Percentiles rank a stretch among this genome's conserved stretches.
Evolutionary conservation across 2,329 filamentous ascomycete species (phyloP).

Genomic region (Fonsecaea monophora): DNA sequence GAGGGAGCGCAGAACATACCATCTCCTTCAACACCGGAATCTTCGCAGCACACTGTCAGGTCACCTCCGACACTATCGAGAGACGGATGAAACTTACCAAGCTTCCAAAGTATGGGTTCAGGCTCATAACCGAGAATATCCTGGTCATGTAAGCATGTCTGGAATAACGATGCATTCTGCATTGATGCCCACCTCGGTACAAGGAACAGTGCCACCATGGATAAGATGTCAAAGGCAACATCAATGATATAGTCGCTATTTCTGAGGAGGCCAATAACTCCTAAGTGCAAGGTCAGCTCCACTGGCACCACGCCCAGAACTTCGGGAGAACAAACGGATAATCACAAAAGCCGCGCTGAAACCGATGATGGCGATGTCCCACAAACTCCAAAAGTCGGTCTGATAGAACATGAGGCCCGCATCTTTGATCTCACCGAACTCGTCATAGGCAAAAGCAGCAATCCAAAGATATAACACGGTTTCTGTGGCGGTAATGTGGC

Average conservation of each 20-base stretch:
- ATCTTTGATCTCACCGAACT: conserved; percentile 82
- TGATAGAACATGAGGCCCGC: conserved; percentile 86
- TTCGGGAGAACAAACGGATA: conserved; percentile 63
- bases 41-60: conserved; percentile 43
- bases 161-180: conserved; percentile 9
- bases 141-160: conserved; percentile 49
- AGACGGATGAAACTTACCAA: conserved; percentile 54
- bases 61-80: background rate
- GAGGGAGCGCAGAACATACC: conserved; percentile 54
- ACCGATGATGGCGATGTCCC: conserved; percentile 75
- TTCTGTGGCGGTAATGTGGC: conserved; percentile 71
- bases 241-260: conserved; percentile 71
- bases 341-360: conserved; percentile 75
- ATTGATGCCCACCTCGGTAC: conserved; percentile 66
- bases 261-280: conserved; percentile 70
- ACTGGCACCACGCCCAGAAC: conserved; percentile 17
- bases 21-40: conserved; percentile 93
- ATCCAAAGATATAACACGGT: conserved; percentile 83
- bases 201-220: conserved; percentile 86
- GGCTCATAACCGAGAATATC: conserved; percentile 82
- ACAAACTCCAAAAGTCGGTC: conserved; percentile 80
- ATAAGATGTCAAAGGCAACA: conserved; percentile 84
- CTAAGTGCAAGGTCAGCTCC: conserved; percentile 48
- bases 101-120: conserved; percentile 90
- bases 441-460: conserved; percentile 85